These are phyloP conservation scores for Crithidia acanthocephali DNA, from an alignment of 208 protist genomes.

Conservation along the genomic window DNA sequence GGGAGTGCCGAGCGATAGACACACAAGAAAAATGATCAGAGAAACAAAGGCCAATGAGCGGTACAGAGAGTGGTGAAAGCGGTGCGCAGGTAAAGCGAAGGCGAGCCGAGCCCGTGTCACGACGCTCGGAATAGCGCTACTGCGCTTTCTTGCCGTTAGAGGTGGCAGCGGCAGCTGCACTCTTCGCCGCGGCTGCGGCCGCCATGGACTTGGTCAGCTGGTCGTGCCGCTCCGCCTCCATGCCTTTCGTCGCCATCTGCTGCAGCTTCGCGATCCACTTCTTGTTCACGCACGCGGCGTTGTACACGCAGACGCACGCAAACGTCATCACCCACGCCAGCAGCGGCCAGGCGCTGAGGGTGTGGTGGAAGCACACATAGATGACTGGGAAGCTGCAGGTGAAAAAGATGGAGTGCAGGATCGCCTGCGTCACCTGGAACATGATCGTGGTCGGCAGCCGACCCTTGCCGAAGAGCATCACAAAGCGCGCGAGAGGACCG, in stretches of 20 bases:
- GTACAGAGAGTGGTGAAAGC: too few species aligned
- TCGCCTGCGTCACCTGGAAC: conserved; percentile 58
- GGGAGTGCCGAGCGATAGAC: too few species aligned
- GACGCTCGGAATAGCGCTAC: too few species aligned
- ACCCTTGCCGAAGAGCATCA: conserved; percentile 46
- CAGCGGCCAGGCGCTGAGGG: conserved; percentile 51
- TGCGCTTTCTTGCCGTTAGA: conserved; percentile 13
- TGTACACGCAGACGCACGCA: conserved; percentile 51
- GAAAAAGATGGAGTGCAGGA: conserved; percentile 58
- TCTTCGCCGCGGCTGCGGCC: conserved; percentile 11
- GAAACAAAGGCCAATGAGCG: too few species aligned
- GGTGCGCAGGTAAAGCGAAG: too few species aligned
- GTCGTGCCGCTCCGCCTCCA: conserved; percentile 39
- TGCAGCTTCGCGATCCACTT: conserved; percentile 67
- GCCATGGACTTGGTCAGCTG: conserved; percentile 33
- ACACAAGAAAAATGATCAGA: too few species aligned
- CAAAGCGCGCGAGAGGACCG: conserved; percentile 56
- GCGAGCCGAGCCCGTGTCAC: background rate
- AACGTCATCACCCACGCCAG: conserved; percentile 43
- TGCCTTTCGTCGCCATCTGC: conserved; percentile 39
- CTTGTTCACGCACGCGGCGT: conserved; percentile 56
- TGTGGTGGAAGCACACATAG: conserved; percentile 52
- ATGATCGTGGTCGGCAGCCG: conserved; percentile 55
- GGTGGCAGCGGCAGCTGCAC: background rate
- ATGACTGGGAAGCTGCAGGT: conserved; percentile 47